Conservation (phyloP, 2,329 filamentous ascomycete species). For the Orbilia quercus region DNA sequence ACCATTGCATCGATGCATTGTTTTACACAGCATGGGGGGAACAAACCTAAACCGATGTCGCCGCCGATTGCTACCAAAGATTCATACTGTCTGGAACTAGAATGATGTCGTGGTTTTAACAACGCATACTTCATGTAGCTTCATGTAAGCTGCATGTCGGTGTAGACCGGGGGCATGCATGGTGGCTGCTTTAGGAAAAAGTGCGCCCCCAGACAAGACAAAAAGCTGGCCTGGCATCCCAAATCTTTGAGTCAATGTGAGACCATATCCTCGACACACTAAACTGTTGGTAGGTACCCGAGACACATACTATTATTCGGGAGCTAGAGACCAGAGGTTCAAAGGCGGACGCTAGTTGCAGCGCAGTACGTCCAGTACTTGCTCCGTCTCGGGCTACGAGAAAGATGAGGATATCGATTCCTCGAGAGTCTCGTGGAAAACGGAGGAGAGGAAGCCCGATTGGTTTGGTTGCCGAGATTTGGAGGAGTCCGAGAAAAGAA, state of each 20-base stretch:
- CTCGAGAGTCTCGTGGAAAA: slow-evolving; percentile 11
- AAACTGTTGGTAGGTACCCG: slow-evolving; percentile 19
- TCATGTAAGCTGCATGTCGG: slow-evolving; percentile 18
- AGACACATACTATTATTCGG: slow-evolving; percentile 26
- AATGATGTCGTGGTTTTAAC: slow-evolving; percentile 55
- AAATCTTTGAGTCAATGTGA: not conserved
- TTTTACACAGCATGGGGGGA: slow-evolving; percentile 42
- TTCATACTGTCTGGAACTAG: slow-evolving; percentile 31
- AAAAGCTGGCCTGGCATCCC: slow-evolving; percentile 50
- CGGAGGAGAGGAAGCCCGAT: slow-evolving; percentile 20
- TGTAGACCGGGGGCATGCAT: slow-evolving; percentile 30
- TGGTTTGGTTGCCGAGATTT: slow-evolving; percentile 47
- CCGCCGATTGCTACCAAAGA: slow-evolving; percentile 16
- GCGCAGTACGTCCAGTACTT: not conserved
- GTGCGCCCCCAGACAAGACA: too few relatives aligned
- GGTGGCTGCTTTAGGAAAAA: slow-evolving; percentile 19
- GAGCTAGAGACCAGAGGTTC: slow-evolving; percentile 2
- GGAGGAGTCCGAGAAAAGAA: slow-evolving; percentile 37
- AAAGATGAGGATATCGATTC: not conserved
- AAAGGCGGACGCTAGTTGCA: not conserved
- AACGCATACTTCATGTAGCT: slow-evolving; percentile 48
- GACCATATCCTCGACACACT: slow-evolving; percentile 3
- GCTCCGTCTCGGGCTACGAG: not conserved
- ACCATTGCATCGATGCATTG: not conserved
- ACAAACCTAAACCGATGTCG: slow-evolving; percentile 48